Evolutionary conservation across 768 basidiomycete genomes (phyloP).

Genomic region (Lactarius evosmus): DNA sequence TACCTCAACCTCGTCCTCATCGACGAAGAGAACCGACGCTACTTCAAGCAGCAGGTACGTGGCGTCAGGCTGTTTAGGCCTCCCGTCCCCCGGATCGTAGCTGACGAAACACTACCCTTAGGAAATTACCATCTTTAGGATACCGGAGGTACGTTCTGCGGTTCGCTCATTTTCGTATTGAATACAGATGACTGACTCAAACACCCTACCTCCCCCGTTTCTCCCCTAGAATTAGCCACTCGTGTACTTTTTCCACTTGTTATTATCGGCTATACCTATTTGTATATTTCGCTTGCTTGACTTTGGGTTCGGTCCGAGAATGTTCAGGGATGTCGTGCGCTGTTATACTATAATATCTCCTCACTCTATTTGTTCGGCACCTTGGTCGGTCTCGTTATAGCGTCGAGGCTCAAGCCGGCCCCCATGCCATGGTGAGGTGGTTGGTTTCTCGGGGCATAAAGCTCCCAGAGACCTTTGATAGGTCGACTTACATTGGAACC

Average conservation of each 20-base stretch:
- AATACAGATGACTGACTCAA: not conserved
- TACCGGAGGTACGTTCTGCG: constrained; percentile 64
- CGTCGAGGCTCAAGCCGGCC: not conserved
- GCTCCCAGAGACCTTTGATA: too few relatives aligned
- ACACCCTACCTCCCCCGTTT: too few relatives aligned
- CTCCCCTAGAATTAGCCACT: constrained; percentile 17
- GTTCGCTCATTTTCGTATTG: not conserved
- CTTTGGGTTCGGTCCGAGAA: not conserved
- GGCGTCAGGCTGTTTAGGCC: not conserved
- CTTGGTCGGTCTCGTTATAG: not conserved
- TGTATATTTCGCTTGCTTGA: constrained; percentile 11
- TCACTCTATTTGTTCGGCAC: not conserved
- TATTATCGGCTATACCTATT: constrained; percentile 16
- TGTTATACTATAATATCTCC: not conserved
- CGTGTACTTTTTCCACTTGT: constrained; percentile 10
- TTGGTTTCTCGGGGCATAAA: too few relatives aligned
- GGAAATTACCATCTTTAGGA: constrained; percentile 89
- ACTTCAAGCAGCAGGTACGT: constrained; percentile 92
- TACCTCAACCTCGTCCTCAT: constrained; percentile 97
- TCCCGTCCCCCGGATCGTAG: not conserved
- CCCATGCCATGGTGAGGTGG: too few relatives aligned
- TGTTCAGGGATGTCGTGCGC: not conserved
- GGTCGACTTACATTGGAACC: too few relatives aligned
- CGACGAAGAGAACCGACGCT: constrained; percentile 96
- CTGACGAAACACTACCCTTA: constrained; percentile 29